These are phyloP conservation scores for Saitozyma sp. DNA, from an alignment of 768 basidiomycete genomes.

Conservation along the genomic window DNA sequence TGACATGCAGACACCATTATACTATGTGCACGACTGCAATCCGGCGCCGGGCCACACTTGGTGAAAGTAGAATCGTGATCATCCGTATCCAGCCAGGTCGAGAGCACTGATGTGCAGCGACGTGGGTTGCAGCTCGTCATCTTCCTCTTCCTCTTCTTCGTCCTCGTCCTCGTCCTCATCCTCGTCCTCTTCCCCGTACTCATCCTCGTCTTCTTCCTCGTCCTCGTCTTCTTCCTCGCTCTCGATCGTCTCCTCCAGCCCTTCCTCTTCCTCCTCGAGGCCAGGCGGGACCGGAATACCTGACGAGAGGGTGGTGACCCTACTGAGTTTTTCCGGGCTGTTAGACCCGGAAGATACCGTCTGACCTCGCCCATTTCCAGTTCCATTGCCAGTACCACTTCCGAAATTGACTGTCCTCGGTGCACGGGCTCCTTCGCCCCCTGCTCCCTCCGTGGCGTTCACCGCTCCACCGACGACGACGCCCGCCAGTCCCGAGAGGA, in stretches of 20 bases:
- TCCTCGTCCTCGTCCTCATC: slow-evolving; percentile 33
- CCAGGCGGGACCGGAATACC: not conserved
- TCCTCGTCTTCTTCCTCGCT: slow-evolving; percentile 35
- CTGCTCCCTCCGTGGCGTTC: not conserved
- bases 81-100: slow-evolving; percentile 42
- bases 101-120: slow-evolving; percentile 46
- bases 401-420: too few species aligned
- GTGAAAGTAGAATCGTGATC: not conserved
- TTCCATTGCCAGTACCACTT: too few species aligned
- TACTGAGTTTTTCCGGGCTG: not conserved
- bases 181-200: slow-evolving; percentile 33
- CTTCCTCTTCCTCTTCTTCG: slow-evolving; percentile 39
- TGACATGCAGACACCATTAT: slow-evolving; percentile 2
- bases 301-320: not conserved
- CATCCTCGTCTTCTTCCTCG: slow-evolving; percentile 23
- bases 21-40: too few species aligned
- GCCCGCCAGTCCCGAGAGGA: slow-evolving; percentile 7
- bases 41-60: not conserved
- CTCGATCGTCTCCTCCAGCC: slow-evolving; percentile 13
- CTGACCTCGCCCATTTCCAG: not conserved
- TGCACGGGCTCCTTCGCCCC: too few species aligned
- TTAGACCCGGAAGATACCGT: not conserved
- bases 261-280: slow-evolving; percentile 17
- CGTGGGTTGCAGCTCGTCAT: slow-evolving; percentile 24
- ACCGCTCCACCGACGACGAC: slow-evolving; percentile 2